Evolutionary conservation across 2,329 filamentous ascomycete species (phyloP).

Genomic region (Penicillium polonicum): DNA sequence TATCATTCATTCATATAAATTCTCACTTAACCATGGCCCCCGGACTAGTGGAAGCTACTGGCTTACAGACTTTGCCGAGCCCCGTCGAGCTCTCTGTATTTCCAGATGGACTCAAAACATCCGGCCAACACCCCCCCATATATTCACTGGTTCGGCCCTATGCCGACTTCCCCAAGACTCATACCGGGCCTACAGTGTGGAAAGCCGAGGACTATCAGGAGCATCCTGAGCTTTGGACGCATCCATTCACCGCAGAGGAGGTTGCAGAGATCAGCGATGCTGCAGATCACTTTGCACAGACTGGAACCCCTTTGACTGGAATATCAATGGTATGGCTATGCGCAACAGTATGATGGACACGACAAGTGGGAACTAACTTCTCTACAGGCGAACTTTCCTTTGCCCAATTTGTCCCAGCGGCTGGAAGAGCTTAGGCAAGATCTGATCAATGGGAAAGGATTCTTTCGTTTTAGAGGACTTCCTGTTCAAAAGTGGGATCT

Average conservation of each 20-base stretch:
- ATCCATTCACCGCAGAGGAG: slow-evolving; percentile 64
- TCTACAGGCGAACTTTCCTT: slow-evolving; percentile 54
- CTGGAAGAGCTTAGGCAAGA: slow-evolving; percentile 59
- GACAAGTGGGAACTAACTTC: neutral
- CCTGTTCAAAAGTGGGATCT: slow-evolving; percentile 71
- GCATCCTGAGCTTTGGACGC: slow-evolving; percentile 67
- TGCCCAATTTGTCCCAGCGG: slow-evolving; percentile 56
- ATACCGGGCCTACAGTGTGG: slow-evolving; percentile 71
- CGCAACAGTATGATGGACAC: too few species aligned
- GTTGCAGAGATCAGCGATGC: slow-evolving; percentile 63
- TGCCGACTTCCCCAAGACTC: slow-evolving; percentile 65
- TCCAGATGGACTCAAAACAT: slow-evolving; percentile 63
- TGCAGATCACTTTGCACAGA: slow-evolving; percentile 65
- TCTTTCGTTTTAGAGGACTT: slow-evolving; percentile 81
- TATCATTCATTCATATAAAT: neutral
- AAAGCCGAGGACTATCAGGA: slow-evolving; percentile 60
- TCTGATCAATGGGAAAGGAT: slow-evolving; percentile 78
- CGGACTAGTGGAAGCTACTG: slow-evolving; percentile 2
- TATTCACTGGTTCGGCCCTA: slow-evolving; percentile 64
- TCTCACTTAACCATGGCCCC: slow-evolving; percentile 9
- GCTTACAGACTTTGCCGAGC: neutral
- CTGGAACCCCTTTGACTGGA: slow-evolving; percentile 64
- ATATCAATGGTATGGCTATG: slow-evolving; percentile 55
- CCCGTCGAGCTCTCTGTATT: slow-evolving; percentile 43
- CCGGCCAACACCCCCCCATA: slow-evolving; percentile 69